Evolutionary conservation across 2,329 filamentous ascomycete genomes (phyloP), one percentile per base, ranked within the genome.

Genomic region (Alternaria ventricosa): DNA sequence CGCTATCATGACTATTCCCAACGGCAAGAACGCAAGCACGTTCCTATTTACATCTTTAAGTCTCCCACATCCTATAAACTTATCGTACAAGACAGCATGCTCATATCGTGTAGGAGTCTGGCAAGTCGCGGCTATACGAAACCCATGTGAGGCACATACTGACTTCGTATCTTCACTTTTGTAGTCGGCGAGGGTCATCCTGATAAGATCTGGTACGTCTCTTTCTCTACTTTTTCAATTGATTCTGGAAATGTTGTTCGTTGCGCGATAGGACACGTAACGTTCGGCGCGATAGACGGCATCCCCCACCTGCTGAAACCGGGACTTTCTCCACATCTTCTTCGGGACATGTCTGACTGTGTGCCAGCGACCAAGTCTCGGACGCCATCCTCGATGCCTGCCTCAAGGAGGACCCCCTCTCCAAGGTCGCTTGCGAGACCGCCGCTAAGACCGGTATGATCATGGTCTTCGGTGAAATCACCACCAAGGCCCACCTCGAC

Each of bases 391-490:
- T 99, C 86, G 96, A 99, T 88, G 96, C 96, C 85, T 98, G 96
- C 87, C 87, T 99, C 80, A 87, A 87, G 69, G 92, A 96, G 84
- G 96, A 99, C 83, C 95, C 95, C 72, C 89, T 97, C 80, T 98
- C 96, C 87, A 99, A 98, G 86, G 88, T 98, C 76, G 96, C 96
- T 82, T 99, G 96, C 85, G 96, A 99, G 88, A 97, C 95, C 74
- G 96, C 96, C 79, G 97, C 96, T 87, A 99, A 99, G 92, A 99
- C 96, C 75, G 96, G 96, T 79, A 91, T 99, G 96, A 88, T 99
- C 84, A 98, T 99, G 96, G 91, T 81, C 70, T 82, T 82, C 53
- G 80, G 80, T 66, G 96, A 99, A 84, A 99, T 99, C 84, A 96
- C 94, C 84, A 98, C 96, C 86, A 96, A 97, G 87, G 90, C 95